Conservation (phyloP, 2,329 filamentous ascomycete species). For the Drechslerella dactyloides region DNA sequence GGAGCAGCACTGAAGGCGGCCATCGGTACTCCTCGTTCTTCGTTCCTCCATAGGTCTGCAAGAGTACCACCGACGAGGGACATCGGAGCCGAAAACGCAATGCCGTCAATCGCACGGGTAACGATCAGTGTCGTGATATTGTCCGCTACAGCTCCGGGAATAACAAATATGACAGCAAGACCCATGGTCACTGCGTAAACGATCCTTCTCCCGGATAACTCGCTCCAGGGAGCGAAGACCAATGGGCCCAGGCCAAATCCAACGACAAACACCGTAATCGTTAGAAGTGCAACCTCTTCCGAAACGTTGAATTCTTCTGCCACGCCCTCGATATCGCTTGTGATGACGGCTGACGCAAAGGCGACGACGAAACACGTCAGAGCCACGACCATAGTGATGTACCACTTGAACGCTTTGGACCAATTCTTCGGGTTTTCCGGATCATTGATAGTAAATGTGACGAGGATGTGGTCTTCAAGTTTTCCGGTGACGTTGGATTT, state of each 20-base stretch:
- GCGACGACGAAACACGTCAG: conserved; percentile 76
- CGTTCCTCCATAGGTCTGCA: conserved; percentile 81
- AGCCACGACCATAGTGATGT: conserved; percentile 83
- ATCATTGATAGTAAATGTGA: conserved; percentile 75
- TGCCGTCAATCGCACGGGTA: conserved; percentile 71
- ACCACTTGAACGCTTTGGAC: conserved; percentile 80
- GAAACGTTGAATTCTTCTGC: conserved; percentile 70
- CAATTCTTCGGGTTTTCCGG: conserved; percentile 85
- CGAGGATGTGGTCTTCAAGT: conserved; percentile 67
- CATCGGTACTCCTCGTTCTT: conserved; percentile 86
- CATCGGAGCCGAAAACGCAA: conserved; percentile 85
- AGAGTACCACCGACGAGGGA: conserved; percentile 79
- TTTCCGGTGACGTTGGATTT: conserved; percentile 64
- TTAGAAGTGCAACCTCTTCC: conserved; percentile 73
- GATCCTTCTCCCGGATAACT: conserved; percentile 73
- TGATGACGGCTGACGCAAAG: conserved; percentile 76
- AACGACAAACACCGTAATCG: conserved; percentile 77
- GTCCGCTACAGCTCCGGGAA: conserved; percentile 76
- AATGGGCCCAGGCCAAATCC: conserved; percentile 84
- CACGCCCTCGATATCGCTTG: conserved; percentile 73
- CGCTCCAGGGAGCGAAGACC: conserved; percentile 77
- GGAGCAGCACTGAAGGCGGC: conserved; percentile 82
- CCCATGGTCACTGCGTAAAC: conserved; percentile 74
- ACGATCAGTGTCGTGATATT: conserved; percentile 79
- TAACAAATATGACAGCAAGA: conserved; percentile 76